Conservation (phyloP, 305 asterid genomes). For the Plantago lanceolata region DNA sequence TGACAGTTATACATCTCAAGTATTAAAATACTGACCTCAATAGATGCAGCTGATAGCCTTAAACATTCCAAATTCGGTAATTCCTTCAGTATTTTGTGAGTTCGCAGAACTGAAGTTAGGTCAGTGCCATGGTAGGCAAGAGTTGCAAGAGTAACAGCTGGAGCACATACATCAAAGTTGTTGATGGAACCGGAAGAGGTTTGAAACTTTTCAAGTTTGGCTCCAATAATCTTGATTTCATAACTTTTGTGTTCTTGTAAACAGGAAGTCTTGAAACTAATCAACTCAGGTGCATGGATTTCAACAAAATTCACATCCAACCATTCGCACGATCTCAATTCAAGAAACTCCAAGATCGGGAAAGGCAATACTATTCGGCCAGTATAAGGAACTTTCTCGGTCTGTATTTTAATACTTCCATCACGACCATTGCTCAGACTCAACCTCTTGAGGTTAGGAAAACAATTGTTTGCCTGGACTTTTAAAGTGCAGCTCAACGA, state of each 20-base stretch:
- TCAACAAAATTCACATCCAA: not conserved
- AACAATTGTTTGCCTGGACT: not conserved
- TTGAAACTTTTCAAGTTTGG: not conserved
- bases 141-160: not conserved
- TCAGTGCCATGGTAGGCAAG: not conserved
- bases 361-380: not conserved
- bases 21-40: not conserved
- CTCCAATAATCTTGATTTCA: constrained; percentile 2
- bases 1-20: no score
- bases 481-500: not conserved
- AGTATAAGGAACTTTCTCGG: not conserved
- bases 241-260: not conserved
- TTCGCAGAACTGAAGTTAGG: not conserved
- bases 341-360: not conserved
- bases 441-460: constrained; percentile 10
- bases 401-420: not conserved
- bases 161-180: not conserved
- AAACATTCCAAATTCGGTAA: not conserved
- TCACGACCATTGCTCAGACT: not conserved
- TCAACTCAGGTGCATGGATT: not conserved
- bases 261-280: not conserved
- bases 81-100: not conserved
- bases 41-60: not conserved
- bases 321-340: no score
- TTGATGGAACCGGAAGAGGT: not conserved